phyloP scores from a whole-genome alignment of 2,329 filamentous ascomycete species.

The Fusarium paranaense region DNA sequence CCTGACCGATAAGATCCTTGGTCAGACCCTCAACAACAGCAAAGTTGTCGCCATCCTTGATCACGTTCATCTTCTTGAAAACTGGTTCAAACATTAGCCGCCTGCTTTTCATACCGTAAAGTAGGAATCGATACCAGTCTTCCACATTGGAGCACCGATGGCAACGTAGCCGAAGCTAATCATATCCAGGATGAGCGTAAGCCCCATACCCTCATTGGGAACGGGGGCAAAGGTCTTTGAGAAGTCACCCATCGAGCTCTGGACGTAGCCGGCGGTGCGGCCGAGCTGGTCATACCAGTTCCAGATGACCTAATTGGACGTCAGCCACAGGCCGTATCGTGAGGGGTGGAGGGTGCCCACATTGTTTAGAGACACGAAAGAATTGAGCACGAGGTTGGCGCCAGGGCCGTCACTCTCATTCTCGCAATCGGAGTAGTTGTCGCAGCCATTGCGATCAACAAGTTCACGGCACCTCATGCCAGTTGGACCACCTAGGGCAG shows the following conservation, averaged over 20 bases:
- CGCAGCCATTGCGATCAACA: constrained; percentile 2
- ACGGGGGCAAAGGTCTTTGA: background rate
- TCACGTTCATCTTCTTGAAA: constrained; percentile 5
- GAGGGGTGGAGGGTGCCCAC: background rate
- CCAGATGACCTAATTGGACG: background rate
- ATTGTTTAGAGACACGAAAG: constrained; percentile 1
- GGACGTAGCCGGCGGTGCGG: background rate
- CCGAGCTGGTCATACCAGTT: constrained; percentile 5
- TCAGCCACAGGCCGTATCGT: background rate
- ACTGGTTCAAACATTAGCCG: background rate
- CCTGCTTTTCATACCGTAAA: background rate
- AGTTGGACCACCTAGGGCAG: background rate
- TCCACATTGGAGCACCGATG: background rate
- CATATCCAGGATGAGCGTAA: constrained; percentile 3
- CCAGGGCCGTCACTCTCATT: background rate
- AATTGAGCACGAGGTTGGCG: background rate
- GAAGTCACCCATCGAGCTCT: background rate
- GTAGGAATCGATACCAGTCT: background rate
- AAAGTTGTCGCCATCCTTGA: constrained; percentile 3
- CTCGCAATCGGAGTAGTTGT: background rate
- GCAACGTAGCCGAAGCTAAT: constrained; percentile 3
- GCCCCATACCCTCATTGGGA: background rate
- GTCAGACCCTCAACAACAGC: background rate
- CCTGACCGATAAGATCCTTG: background rate
- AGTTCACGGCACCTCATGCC: background rate